Conservation (phyloP, 2,329 filamentous ascomycete species). For the Raffaelea arxii region DNA sequence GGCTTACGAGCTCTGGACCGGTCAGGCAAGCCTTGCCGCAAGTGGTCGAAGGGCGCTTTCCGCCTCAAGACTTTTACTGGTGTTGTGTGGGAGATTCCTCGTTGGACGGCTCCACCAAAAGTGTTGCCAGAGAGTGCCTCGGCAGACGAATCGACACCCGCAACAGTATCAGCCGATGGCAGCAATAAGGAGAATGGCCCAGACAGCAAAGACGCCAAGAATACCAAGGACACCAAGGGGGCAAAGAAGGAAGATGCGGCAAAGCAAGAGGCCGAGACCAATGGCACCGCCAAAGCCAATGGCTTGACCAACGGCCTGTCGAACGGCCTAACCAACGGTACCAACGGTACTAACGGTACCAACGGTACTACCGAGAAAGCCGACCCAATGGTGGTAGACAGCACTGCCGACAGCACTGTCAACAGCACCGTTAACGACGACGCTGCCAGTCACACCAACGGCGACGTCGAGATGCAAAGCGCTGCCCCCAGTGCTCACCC, state of each 20-base stretch:
- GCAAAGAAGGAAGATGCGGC: constrained; percentile 27
- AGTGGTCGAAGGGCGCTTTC: constrained; percentile 78
- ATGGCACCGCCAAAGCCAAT: neutral
- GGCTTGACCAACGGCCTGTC: neutral
- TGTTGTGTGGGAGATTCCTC: constrained; percentile 67
- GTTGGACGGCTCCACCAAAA: constrained; percentile 70
- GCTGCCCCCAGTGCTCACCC: constrained; percentile 38
- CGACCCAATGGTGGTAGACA: too few relatives aligned
- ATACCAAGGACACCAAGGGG: constrained; percentile 29
- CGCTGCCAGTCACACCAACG: constrained; percentile 18
- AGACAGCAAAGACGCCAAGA: constrained; percentile 37
- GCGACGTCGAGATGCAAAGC: constrained; percentile 45
- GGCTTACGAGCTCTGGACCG: constrained; percentile 89
- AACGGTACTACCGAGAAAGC: neutral
- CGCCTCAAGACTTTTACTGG: constrained; percentile 89
- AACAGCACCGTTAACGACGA: constrained; percentile 24
- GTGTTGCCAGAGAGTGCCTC: constrained; percentile 21
- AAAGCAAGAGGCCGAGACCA: neutral
- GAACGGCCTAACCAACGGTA: neutral
- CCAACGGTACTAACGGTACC: neutral
- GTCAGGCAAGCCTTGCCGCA: constrained; percentile 82
- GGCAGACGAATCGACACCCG: constrained; percentile 23
- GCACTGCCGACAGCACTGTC: neutral
- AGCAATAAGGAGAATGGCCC: constrained; percentile 58
- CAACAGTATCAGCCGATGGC: constrained; percentile 22